A percentile compares a stretch with the other conserved stretches of the same genome.
phyloP scores from a whole-genome alignment of 768 basidiomycete species.

The Termitomyces sp. region DNA sequence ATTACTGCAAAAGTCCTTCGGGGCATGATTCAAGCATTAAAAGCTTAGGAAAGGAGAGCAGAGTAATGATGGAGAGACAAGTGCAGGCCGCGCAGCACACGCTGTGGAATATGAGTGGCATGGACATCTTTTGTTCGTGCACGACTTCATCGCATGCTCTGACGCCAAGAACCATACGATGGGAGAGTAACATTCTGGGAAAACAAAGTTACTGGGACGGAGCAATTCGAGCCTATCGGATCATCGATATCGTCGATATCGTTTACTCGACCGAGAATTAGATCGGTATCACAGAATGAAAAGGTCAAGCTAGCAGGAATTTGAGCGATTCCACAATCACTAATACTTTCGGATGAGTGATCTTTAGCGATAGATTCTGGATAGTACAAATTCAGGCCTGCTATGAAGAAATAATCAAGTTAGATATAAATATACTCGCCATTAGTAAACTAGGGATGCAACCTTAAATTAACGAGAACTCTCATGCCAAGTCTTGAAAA shows the following conservation, averaged over 20 bases:
- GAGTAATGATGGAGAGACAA: no score
- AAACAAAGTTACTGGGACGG: not conserved
- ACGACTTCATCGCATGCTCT: not conserved
- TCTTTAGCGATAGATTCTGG: no score
- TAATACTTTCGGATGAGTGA: no score
- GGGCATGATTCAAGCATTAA: no score
- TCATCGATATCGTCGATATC: not conserved
- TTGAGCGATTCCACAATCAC: not conserved
- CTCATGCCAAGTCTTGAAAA: not conserved
- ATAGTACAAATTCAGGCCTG: not conserved
- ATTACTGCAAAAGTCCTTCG: no score
- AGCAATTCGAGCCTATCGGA: not conserved
- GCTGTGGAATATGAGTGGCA: not conserved
- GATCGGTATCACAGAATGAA: not conserved
- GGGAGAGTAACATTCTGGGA: not conserved
- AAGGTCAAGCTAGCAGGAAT: not conserved
- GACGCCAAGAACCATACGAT: not conserved
- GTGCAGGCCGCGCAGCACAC: no score
- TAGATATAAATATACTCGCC: not conserved
- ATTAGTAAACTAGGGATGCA: not conserved
- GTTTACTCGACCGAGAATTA: not conserved
- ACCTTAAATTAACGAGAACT: not conserved
- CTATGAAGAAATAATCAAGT: not conserved
- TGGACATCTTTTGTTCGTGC: no score
- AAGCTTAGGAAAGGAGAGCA: no score